These are phyloP conservation scores for Schizonepeta tenuifolia DNA, from an alignment of 257 asterid genomes.

Conservation along the genomic window DNA sequence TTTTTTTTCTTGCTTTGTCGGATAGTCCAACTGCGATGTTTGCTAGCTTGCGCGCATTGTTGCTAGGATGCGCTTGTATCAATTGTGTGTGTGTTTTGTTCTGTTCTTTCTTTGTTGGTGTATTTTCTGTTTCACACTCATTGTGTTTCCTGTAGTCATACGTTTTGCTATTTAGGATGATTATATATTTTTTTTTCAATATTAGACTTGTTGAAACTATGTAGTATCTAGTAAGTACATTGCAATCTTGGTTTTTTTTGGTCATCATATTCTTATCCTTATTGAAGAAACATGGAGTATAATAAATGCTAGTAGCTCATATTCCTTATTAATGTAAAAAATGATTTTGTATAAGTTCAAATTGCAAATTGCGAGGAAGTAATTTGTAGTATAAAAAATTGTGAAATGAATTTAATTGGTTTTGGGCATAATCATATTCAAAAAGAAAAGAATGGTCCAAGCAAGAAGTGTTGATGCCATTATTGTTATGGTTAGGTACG, in stretches of 20 bases:
- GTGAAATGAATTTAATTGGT: not conserved
- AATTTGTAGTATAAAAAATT: too few relatives aligned
- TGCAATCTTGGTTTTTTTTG: not conserved
- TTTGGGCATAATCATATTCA: not conserved
- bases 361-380: not conserved
- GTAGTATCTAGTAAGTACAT: too few relatives aligned
- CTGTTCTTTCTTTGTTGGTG: not conserved
- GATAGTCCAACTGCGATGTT: conserved; percentile 17
- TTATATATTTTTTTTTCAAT: not conserved
- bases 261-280: not conserved
- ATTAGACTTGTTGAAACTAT: not conserved
- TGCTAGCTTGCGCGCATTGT: conserved; percentile 36
- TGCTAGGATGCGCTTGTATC: conserved; percentile 14
- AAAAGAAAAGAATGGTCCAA: conserved; percentile 12
- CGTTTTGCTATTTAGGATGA: not conserved
- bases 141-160: not conserved
- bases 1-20: conserved; percentile 21
- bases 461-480: conserved; percentile 4
- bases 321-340: not conserved
- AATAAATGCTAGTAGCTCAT: not conserved
- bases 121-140: not conserved
- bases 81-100: too few relatives aligned
- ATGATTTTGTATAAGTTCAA: not conserved
- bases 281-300: not conserved
- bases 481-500: conserved; percentile 33